Conservation (phyloP, 148 eudicot genomes). For the Selenicereus undatus region DNA sequence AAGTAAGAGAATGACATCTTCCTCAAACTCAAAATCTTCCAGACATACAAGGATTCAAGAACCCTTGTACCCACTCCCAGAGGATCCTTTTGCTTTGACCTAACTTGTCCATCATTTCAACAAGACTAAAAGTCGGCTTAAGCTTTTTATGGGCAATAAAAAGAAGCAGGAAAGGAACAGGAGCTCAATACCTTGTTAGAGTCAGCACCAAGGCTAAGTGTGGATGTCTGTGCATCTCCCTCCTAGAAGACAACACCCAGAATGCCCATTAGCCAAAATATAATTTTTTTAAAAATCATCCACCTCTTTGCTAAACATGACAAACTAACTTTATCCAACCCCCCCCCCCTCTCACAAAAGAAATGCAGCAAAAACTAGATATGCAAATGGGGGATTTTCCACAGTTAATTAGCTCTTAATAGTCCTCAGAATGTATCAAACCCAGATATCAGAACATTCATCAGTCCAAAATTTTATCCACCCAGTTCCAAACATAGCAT, state of each 20-base stretch:
- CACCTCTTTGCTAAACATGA: background rate
- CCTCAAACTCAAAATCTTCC: background rate
- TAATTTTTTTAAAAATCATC: background rate
- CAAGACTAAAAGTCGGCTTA: background rate
- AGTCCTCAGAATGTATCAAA: background rate
- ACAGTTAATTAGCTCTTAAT: no score
- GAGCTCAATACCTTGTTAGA: conserved; percentile 34
- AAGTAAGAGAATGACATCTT: background rate
- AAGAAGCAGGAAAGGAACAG: conserved; percentile 5
- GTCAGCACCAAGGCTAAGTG: conserved; percentile 37
- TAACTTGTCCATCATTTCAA: background rate
- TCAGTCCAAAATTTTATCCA: background rate
- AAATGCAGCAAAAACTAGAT: no score
- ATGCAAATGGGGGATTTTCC: no score
- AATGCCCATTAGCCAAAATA: background rate
- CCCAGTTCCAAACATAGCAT: background rate
- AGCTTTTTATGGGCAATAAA: background rate
- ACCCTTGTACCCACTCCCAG: background rate
- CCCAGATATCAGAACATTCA: background rate
- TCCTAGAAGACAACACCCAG: conserved; percentile 20
- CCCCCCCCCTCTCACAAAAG: no score
- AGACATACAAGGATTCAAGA: background rate
- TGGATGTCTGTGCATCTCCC: conserved; percentile 29
- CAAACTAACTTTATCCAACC: background rate
- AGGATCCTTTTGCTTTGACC: background rate